phyloP scores from a whole-genome alignment of 2,329 filamentous ascomycete genomes.

The Colletotrichum sp. region DNA sequence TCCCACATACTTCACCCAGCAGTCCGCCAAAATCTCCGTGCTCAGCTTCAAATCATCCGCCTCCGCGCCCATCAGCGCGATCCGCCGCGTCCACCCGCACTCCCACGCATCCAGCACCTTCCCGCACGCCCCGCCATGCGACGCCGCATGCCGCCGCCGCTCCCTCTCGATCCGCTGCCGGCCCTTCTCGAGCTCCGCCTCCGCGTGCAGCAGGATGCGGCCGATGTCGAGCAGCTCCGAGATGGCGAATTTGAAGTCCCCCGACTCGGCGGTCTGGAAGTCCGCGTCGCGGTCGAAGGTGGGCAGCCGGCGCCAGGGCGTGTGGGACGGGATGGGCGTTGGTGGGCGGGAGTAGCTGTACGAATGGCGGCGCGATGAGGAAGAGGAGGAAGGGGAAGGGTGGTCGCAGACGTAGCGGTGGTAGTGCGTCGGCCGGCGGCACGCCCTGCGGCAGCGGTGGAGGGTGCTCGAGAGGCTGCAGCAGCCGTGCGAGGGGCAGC shows the following conservation, averaged over 20 bases:
- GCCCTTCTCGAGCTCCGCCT: conserved; percentile 1
- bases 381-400: too few relatives aligned
- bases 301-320: neutral
- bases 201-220: neutral
- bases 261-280: neutral
- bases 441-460: conserved; percentile 20
- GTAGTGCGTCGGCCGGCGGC: neutral
- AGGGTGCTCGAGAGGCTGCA: conserved; percentile 24
- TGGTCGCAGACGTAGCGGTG: neutral
- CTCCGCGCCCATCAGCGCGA: neutral
- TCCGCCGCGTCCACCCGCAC: neutral
- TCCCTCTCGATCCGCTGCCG: neutral
- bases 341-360: conserved; percentile 1
- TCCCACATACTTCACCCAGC: conserved; percentile 10
- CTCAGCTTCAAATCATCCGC: conserved; percentile 7
- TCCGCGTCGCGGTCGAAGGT: conserved; percentile 12
- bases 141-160: neutral
- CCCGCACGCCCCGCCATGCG: neutral
- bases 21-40: conserved; percentile 1
- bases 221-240: conserved; percentile 11
- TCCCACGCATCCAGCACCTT: neutral
- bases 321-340: neutral
- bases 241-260: neutral
- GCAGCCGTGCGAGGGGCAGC: conserved; percentile 31
- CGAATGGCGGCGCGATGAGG: conserved; percentile 23